Base-by-base conservation (phyloP, 2,329 filamentous ascomycete species). In the Coleophoma crateriformis region DNA sequence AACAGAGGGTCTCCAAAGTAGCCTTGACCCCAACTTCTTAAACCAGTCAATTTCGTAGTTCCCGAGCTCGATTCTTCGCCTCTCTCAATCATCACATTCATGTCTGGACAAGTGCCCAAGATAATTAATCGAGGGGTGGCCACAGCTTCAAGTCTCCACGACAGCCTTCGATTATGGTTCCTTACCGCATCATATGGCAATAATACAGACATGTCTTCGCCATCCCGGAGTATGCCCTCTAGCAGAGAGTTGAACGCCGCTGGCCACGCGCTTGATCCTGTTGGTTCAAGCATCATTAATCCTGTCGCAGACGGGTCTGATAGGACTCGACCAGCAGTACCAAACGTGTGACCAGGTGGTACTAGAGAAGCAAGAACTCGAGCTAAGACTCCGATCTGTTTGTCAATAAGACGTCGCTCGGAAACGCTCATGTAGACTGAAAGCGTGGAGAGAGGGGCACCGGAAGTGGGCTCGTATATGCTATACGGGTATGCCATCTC, bases 1-100 rank as follows among this genome's bases (percentile, higher is more conserved):
- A 85, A 67, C 2, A 84, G 60, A 0, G 80, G 79, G 52, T 84
- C 81, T 11, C 80, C 81, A 54, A 84, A 84, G 11, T 82, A 56
- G 40, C 76, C 75, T 50, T 74, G 76, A 51, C 76, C 76, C 80
- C 80, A 84, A 64, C 80, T 77, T 33, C 70, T 69, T n/a, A 84
- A 61, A 0, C 79, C 79, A 0, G 70, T 75, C 13, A 82, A 61
- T 19, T 59, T 59, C 51, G 33, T 45, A 38, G 13, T 14, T 54
- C 17, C 49, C 46, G 52, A 32, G 8, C 42, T 34, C 46, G 32
- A 17, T 33, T 39, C 32, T 20, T 49, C 57, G 38, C 50, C 51
- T 35, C 55, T 45, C 47, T 56, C 51, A 10, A 81, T 71, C 35
- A 82, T 64, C 2, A 78, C 65, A 52, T 80, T 82, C 1, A 64